Percentiles rank a stretch among this genome's conserved stretches.
Evolutionary conservation across 495 filamentous ascomycete species (phyloP).

Genomic region (Halenospora varia): DNA sequence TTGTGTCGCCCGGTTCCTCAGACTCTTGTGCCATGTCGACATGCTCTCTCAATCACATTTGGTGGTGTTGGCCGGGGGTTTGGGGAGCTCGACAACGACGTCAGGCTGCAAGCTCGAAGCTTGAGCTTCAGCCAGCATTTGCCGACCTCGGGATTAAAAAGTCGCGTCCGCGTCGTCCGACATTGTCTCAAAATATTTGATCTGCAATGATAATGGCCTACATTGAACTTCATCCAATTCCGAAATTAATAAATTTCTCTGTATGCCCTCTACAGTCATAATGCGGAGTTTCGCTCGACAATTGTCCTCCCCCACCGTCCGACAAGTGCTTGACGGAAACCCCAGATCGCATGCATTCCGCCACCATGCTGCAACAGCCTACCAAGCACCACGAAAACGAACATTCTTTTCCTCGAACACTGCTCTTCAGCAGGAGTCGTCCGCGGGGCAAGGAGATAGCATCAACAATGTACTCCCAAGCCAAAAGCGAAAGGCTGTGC

Average conservation of each 20-base stretch:
- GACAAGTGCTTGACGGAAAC: constrained; percentile 8
- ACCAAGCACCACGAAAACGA: constrained; percentile 35
- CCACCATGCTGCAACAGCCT: constrained; percentile 34
- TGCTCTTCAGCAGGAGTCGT: constrained; percentile 34
- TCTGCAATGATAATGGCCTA: neutral
- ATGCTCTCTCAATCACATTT: constrained; percentile 21
- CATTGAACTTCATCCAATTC: no score
- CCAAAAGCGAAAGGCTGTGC: constrained; percentile 39
- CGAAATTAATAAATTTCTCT: no score
- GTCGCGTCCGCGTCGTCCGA: neutral
- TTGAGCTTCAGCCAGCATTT: constrained; percentile 8
- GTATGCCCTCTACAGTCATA: neutral
- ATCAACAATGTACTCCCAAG: constrained; percentile 30
- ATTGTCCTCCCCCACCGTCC: neutral
- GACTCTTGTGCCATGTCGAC: constrained; percentile 24
- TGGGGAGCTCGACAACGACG: neutral
- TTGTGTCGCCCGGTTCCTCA: constrained; percentile 21
- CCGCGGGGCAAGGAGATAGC: constrained; percentile 15
- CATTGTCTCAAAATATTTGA: neutral
- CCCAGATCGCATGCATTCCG: constrained; percentile 6
- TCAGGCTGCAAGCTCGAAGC: neutral
- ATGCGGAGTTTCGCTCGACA: constrained; percentile 19
- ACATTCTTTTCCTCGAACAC: constrained; percentile 50
- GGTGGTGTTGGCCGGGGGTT: constrained; percentile 16
- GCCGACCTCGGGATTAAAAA: neutral